These are phyloP conservation scores for Plasmodium inui DNA, from an alignment of 169 alveolate species.

Conservation along the genomic window DNA sequence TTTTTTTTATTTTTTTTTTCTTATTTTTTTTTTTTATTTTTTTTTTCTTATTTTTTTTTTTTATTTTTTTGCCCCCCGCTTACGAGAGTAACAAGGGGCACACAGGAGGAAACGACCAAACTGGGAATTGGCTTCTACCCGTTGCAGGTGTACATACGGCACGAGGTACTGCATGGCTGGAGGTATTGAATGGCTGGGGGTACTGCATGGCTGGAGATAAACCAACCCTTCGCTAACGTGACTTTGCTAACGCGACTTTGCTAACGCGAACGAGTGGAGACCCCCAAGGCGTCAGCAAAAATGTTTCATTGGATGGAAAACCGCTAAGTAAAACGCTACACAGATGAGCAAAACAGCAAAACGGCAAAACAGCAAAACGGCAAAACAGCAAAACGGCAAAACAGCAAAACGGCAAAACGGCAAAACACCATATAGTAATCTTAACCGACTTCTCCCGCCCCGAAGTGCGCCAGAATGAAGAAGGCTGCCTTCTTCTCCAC, in stretches of 20 bases:
- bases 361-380: too few species aligned
- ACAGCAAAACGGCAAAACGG: too few species aligned
- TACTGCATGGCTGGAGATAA: not conserved
- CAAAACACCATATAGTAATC: too few species aligned
- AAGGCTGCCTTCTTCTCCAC: conserved; percentile 11
- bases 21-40: not conserved
- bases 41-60: not conserved
- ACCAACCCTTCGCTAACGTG: not conserved
- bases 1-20: too few species aligned
- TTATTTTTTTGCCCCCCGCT: not conserved
- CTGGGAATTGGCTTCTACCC: not conserved
- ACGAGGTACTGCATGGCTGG: not conserved
- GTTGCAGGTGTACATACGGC: not conserved
- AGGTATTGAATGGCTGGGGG: not conserved
- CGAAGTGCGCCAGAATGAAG: not conserved
- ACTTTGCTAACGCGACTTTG: too few species aligned
- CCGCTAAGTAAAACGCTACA: not conserved
- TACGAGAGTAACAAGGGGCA: not conserved
- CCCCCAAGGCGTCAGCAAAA: not conserved
- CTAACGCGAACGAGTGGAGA: not conserved
- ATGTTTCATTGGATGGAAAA: not conserved
- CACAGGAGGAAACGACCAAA: not conserved
- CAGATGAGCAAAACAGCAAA: not conserved
- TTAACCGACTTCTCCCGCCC: not conserved
- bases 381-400: too few species aligned